Percentiles rank a stretch among this genome's conserved stretches.
Evolutionary conservation across 169 alveolate genomes (phyloP).

Genomic region (Plasmodium coatneyi): DNA sequence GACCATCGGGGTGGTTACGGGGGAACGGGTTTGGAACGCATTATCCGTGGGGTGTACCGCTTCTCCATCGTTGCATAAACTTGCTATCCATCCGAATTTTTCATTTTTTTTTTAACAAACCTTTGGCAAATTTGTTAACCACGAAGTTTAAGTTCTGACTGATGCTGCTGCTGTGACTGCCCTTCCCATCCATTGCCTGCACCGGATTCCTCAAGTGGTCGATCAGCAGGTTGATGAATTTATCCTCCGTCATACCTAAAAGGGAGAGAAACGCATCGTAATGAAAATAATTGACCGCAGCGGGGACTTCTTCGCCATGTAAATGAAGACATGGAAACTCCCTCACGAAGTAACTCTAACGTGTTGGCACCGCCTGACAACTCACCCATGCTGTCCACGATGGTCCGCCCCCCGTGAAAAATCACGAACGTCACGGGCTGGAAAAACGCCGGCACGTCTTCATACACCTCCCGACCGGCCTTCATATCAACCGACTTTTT

Average conservation of each 20-base stretch:
- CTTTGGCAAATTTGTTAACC: conserved; percentile 42
- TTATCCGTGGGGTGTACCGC: neutral
- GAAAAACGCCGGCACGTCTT: conserved; percentile 53
- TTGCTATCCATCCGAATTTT: neutral
- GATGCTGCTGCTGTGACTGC: neutral
- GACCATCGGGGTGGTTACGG: neutral
- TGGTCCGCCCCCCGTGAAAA: conserved; percentile 43
- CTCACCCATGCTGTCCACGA: conserved; percentile 36
- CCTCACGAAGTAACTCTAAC: neutral
- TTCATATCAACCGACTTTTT: conserved; percentile 34
- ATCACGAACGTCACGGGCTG: conserved; percentile 34
- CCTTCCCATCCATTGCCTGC: conserved; percentile 21
- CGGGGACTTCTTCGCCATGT: neutral
- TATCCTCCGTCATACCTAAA: conserved; percentile 47
- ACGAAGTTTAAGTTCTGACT: conserved; percentile 30
- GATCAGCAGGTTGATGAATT: conserved; percentile 48
- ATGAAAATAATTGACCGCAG: neutral
- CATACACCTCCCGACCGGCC: conserved; percentile 19
- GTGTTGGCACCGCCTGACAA: neutral
- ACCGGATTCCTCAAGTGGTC: conserved; percentile 58
- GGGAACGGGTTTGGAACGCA: neutral
- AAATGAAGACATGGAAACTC: neutral
- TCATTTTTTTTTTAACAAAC: conserved; percentile 22
- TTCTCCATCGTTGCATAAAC: neutral
- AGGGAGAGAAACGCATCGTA: neutral